These are phyloP conservation scores for Nadsonia commutata DNA, from an alignment of 1,139 yeast species.

Conservation along the genomic window DNA sequence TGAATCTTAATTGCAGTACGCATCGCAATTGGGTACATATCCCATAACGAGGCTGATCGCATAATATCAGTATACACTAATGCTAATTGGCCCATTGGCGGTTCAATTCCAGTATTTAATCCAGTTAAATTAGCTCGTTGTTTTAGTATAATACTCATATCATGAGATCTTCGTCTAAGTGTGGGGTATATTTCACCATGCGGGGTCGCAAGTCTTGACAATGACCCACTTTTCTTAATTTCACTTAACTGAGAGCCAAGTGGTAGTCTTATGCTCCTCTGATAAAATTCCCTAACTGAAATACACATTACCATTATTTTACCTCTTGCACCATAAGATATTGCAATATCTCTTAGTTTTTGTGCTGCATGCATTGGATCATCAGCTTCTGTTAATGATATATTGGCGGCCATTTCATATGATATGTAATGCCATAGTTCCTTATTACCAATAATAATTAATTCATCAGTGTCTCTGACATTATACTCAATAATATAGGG, in stretches of 20 bases:
- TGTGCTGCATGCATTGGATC: constrained; percentile 91
- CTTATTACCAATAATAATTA: constrained; percentile 73
- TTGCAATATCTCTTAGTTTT: constrained; percentile 82
- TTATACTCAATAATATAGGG: constrained; percentile 59
- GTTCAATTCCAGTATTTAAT: constrained; percentile 81
- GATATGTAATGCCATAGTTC: constrained; percentile 78
- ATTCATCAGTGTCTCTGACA: constrained; percentile 60
- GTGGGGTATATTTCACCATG: constrained; percentile 31
- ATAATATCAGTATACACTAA: constrained; percentile 96
- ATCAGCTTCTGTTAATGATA: constrained; percentile 69
- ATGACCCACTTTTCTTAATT: constrained; percentile 6
- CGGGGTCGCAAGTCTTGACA: constrained; percentile 16
- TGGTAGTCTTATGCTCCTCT: constrained; percentile 11
- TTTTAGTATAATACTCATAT: constrained; percentile 31
- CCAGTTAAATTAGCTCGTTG: constrained; percentile 76
- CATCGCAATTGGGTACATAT: constrained; percentile 85
- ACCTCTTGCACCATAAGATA: constrained; percentile 78
- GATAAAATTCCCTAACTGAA: constrained; percentile 35
- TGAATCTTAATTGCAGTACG: constrained; percentile 91
- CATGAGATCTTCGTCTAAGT: constrained; percentile 34
- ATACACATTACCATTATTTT: constrained; percentile 77
- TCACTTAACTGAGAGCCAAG: constrained; percentile 7
- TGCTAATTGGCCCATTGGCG: constrained; percentile 89
- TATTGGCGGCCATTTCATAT: constrained; percentile 79
- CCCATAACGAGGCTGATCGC: constrained; percentile 90